Evolutionary conservation across 305 asterid genomes (phyloP).

Genomic region (Stenogyne calaminthoides): DNA sequence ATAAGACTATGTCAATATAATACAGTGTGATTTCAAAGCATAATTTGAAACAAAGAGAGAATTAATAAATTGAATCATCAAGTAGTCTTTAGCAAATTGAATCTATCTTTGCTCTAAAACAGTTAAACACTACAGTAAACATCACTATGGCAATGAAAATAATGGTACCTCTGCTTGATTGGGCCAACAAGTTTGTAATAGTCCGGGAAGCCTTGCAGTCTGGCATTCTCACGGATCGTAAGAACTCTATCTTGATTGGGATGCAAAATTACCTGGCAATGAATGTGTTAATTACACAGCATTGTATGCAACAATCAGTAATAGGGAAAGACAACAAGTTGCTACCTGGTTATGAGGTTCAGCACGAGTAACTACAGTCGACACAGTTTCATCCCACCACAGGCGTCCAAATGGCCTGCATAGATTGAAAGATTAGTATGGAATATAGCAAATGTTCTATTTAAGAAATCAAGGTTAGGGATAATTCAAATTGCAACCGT

Average conservation of each 20-base stretch:
- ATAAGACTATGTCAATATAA: too few relatives aligned
- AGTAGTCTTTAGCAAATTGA: too few relatives aligned
- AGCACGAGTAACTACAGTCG: constrained; percentile 77
- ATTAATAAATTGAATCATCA: too few relatives aligned
- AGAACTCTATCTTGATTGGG: constrained; percentile 78
- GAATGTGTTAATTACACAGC: background rate
- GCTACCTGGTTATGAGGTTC: constrained; percentile 48
- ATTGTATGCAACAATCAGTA: background rate
- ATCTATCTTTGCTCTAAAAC: too few relatives aligned
- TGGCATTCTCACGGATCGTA: constrained; percentile 79
- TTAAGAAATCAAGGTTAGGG: background rate
- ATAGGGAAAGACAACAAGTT: background rate
- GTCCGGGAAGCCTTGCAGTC: constrained; percentile 92
- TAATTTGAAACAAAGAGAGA: background rate
- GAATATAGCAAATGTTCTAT: background rate
- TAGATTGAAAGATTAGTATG: background rate
- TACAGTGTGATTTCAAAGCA: too few relatives aligned
- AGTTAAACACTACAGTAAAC: too few relatives aligned
- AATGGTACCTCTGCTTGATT: constrained; percentile 63
- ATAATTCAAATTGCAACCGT: background rate
- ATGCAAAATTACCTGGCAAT: constrained; percentile 56
- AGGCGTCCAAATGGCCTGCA: constrained; percentile 89
- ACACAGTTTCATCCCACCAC: constrained; percentile 93
- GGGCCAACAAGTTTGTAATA: constrained; percentile 73
- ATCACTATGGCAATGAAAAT: background rate